Evolutionary conservation across 2,329 filamentous ascomycete species (phyloP).

Genomic region (Cercospora janseana): DNA sequence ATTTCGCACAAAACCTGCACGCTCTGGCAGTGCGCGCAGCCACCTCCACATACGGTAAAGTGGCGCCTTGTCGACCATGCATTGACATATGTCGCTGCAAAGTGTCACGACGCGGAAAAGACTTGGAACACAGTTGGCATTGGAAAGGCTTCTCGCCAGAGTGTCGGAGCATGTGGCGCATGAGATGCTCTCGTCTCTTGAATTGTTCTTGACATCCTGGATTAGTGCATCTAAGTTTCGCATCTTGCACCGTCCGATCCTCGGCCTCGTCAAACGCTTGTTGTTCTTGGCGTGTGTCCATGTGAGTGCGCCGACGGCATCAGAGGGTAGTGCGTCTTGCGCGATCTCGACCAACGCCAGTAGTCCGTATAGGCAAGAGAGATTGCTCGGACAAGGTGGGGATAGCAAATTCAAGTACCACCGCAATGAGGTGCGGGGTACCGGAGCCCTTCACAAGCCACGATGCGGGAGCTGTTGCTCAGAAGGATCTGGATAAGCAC

Average conservation of each 20-base stretch:
- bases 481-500: too few species aligned
- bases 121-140: constrained; percentile 4
- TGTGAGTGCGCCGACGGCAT: background rate
- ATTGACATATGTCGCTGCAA: constrained; percentile 3
- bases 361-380: too few species aligned
- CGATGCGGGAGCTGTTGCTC: background rate
- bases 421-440: constrained; percentile 1
- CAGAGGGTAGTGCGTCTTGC: background rate
- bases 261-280: constrained; percentile 10
- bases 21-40: constrained; percentile 3
- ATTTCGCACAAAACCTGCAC: constrained; percentile 2
- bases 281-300: constrained; percentile 6
- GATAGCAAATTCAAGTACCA: constrained; percentile 1
- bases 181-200: constrained; percentile 11
- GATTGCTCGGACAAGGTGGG: background rate
- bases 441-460: constrained; percentile 2
- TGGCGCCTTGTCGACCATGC: constrained; percentile 5
- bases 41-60: background rate
- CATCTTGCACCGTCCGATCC: background rate
- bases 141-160: constrained; percentile 8
- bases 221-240: constrained; percentile 8
- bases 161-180: constrained; percentile 5
- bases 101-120: constrained; percentile 9
- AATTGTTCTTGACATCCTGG: constrained; percentile 6
- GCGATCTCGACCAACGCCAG: too few species aligned